Evolutionary conservation across 1,284 basidiomycete genomes (phyloP), one percentile per base, ranked within the genome.

Genomic region (Fomitopsis betulina): DNA sequence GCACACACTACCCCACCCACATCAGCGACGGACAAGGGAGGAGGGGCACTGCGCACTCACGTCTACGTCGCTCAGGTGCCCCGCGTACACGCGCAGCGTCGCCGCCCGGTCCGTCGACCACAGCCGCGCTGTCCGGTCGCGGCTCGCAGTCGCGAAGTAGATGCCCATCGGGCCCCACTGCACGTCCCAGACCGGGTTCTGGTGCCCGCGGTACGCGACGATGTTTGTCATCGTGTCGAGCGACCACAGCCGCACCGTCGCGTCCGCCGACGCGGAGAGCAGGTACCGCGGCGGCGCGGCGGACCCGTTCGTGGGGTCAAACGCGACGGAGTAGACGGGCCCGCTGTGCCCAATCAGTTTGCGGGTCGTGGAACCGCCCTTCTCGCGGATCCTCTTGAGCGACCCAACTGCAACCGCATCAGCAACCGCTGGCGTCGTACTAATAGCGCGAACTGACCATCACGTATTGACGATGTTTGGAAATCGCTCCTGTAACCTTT

Each of bases 131-230:
- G 97, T 98, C 61, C 93, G 80, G 74, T 99, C 97, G 53, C 96
- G 80, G 69, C 94, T 96, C 5, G 86, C 95, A 12, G 94, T 96
- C 0, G 96, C 96, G 73, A 99, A 99, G 75, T 99, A 98, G n/a
- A 96, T 87, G 5, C 97, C 96, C 76, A 94, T 85, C 7, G 96
- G 96, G 63, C 93, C 95, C 97, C 97, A 99, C 71, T 98, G 89
- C 9, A 97, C 94, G 66, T 98, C 96, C 97, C 97, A 99, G 0
- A 99, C 89, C 0, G 97, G 96, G 71, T 97, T 96, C 70, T 96
- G 90, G 69, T 99, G 97, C 0, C 97, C 97, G 21, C 95, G 84
- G 72, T 96, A 99, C 6, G 91, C 94, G 5, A 96, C 95, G 8
- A 99, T 77, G 65, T 97, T 97, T 23, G 91, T 85, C 80, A 94